Evolutionary conservation across 2,329 filamentous ascomycete species (phyloP), one percentile per base, ranked within the genome.

Genomic region (Aspergillus ochraceoroseus): DNA sequence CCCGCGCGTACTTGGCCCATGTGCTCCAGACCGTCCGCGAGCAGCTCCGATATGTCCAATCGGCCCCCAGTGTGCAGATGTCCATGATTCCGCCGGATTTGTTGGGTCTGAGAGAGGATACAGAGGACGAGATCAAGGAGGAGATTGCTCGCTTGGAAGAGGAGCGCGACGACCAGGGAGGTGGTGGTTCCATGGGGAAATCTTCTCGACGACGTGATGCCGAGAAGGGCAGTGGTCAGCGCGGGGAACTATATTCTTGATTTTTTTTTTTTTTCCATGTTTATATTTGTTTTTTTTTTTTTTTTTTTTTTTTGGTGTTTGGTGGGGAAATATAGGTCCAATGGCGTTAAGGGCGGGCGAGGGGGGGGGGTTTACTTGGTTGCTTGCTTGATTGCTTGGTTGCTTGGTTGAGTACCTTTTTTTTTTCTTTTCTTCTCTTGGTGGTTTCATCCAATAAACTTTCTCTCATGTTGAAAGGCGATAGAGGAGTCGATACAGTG

Each of bases 51-150:
- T 95, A 94, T 59, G 80, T 96, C 37, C 75, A 85, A 56, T 77
- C 81, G 25, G 87, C 87, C 5, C 92, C 92, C 0, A 94, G 87
- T 55, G 87, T 94, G 18, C 87, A 94, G 63, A 84, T 88, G 66
- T 79, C 80, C 52, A 76, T 80, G 30, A 85, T 95, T 38, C 87
- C 87, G 7, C 83, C 85, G 0, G 86, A 90, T 57, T 73, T 92
- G 5, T 73, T 76, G 12, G 79, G 73, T 0, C 49, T 73, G 42
- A 61, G 71, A 19, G 70, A 72, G 33, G 71, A 73, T 13, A 61
- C 69, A 5, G 70, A 73, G 50, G 62, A 64, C 35, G 70, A 72
- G 44, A 59, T 71, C 23, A 64, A 65, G 45, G 69, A 73, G 46
- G 62, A 70, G 41, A 63, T 55, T 22, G 57, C 62, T 19, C 30